phyloP scores from a whole-genome alignment of 805 yeast genomes.

The Yarrowia sp. region DNA sequence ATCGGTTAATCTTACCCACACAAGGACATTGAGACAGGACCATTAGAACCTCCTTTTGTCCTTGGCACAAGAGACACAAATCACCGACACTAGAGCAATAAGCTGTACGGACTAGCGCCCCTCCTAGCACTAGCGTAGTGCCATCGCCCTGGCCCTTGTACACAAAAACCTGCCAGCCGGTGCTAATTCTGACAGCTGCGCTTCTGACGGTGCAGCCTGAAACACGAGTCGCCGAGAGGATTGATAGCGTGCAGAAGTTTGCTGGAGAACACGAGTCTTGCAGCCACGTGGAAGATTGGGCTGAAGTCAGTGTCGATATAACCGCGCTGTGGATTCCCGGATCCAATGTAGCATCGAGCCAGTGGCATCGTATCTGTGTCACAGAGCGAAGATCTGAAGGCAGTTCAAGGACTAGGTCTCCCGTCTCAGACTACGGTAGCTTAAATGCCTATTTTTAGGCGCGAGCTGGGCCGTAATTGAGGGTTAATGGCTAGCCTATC shows the following conservation, averaged over 20 bases:
- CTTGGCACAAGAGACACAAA: neutral
- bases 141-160: neutral
- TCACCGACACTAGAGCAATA: neutral
- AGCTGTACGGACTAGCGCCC: no score
- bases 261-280: slow-evolving; percentile 2
- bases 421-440: neutral
- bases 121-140: neutral
- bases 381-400: neutral
- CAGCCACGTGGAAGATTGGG: neutral
- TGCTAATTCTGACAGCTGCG: neutral
- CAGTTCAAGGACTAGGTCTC: neutral
- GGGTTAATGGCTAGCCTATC: no score
- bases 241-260: neutral
- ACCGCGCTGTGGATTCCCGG: neutral
- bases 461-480: no score
- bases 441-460: neutral
- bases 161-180: neutral
- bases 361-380: neutral
- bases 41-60: no score
- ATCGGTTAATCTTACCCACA: neutral
- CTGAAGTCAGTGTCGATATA: neutral
- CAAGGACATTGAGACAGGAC: neutral
- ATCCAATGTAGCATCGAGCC: neutral
- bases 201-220: neutral
- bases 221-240: neutral